Conservation (phyloP, 2,329 filamentous ascomycete species). For the Pseudocercospora pini-densiflorae region DNA sequence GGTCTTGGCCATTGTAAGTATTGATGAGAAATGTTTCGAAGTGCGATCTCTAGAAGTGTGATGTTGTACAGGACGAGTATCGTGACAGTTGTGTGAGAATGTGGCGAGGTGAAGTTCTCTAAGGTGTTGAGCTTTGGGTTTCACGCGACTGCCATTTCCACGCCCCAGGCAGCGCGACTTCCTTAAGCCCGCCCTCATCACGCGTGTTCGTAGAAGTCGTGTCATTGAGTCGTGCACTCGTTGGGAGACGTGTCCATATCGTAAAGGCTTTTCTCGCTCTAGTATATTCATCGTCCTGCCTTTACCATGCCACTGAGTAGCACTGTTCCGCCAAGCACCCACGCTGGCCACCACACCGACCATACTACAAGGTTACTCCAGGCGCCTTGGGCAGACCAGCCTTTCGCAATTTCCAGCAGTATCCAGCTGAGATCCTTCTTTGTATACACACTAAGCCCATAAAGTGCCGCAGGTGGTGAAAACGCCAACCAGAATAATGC, state of each 20-base stretch:
- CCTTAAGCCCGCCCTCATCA: background rate
- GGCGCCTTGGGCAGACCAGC: constrained; percentile 39
- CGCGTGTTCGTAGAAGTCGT: background rate
- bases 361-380: constrained; percentile 39
- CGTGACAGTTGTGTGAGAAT: background rate
- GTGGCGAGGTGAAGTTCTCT: background rate
- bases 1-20: constrained; percentile 37
- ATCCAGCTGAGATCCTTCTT: constrained; percentile 28
- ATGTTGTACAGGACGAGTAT: background rate
- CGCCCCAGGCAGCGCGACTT: background rate
- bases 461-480: constrained; percentile 32
- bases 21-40: background rate
- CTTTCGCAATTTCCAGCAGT: constrained; percentile 38
- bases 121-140: background rate
- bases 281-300: constrained; percentile 6
- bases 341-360: constrained; percentile 41
- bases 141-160: constrained; percentile 4
- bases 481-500: constrained; percentile 23
- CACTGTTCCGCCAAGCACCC: constrained; percentile 35
- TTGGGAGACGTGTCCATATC: background rate
- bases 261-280: background rate
- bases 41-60: background rate
- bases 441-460: constrained; percentile 27
- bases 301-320: constrained; percentile 30
- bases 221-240: background rate